phyloP scores from a whole-genome alignment of 306 rosid genomes.

The Trichosanthes truncata region DNA sequence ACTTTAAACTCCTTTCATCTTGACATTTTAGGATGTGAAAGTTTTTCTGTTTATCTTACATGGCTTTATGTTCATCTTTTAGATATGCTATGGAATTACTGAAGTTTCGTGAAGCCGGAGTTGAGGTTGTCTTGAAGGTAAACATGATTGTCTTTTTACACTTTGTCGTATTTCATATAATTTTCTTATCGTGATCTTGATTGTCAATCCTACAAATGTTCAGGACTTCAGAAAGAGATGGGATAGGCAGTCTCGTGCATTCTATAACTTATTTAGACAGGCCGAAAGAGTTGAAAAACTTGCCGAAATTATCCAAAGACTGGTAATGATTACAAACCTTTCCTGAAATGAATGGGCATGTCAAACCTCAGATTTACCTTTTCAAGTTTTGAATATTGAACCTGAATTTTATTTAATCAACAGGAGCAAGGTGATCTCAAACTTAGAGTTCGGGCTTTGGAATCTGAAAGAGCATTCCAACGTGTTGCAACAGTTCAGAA shows the following conservation, averaged over 20 bases:
- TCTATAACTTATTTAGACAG: slow-evolving; percentile 92
- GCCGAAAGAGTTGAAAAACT: slow-evolving; percentile 96
- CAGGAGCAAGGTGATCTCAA: slow-evolving; percentile 99
- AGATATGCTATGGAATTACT: slow-evolving; percentile 96
- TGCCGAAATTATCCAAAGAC: slow-evolving; percentile 67
- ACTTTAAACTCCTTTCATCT: background rate
- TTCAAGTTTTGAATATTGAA: slow-evolving; percentile 12
- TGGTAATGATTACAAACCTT: slow-evolving; percentile 32
- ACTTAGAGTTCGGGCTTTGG: slow-evolving; percentile 91
- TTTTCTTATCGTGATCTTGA: slow-evolving; percentile 16
- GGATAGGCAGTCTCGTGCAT: slow-evolving; percentile 84
- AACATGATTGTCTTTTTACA: slow-evolving; percentile 8
- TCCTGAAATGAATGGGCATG: slow-evolving; percentile 6
- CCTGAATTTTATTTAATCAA: slow-evolving; percentile 12
- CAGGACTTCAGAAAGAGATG: slow-evolving; percentile 83
- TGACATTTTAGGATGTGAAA: slow-evolving; percentile 3
- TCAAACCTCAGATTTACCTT: slow-evolving; percentile 14
- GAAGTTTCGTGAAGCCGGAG: slow-evolving; percentile 92
- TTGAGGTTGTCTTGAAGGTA: slow-evolving; percentile 87
- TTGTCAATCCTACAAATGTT: slow-evolving; percentile 21
- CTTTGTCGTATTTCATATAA: slow-evolving; percentile 13
- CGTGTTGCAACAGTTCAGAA: slow-evolving; percentile 90
- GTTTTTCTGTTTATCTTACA: slow-evolving; percentile 18
- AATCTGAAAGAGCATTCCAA: slow-evolving; percentile 96
- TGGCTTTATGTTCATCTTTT: slow-evolving; percentile 24